Evolutionary conservation across 31 red algal species (phyloP).

Genomic region (Porphyra umbilicalis): DNA sequence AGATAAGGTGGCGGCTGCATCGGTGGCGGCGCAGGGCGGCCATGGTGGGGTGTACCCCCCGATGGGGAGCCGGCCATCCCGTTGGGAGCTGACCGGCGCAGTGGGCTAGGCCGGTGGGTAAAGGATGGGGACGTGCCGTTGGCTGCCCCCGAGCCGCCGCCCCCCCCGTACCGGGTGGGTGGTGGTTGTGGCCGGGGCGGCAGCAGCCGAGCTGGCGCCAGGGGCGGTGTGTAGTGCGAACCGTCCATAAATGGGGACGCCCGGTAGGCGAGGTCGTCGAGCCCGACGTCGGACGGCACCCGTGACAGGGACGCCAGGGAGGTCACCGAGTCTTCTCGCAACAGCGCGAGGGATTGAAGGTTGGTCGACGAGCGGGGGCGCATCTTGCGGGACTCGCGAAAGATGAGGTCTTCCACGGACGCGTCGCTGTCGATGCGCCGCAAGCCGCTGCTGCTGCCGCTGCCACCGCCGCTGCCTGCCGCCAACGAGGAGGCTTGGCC

Average conservation of each 20-base stretch:
- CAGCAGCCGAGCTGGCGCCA: not conserved
- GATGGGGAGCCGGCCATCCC: not conserved
- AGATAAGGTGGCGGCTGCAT: not conserved
- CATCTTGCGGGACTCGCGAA: slow-evolving; percentile 70
- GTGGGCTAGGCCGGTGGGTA: not conserved
- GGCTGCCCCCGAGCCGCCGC: not conserved
- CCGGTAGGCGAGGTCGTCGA: not conserved
- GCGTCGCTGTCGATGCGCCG: slow-evolving; percentile 76
- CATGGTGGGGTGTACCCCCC: not conserved
- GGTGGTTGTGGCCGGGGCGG: not conserved
- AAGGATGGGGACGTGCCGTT: not conserved
- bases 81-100: not conserved
- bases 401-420: slow-evolving; percentile 90
- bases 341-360: not conserved
- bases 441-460: slow-evolving; percentile 11
- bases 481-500: not conserved
- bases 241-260: not conserved
- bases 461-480: slow-evolving; percentile 4
- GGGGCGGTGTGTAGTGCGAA: not conserved
- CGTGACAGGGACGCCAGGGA: not conserved
- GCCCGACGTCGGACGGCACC: not conserved
- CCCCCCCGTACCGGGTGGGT: not conserved
- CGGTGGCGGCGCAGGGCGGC: not conserved
- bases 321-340: slow-evolving; percentile 12
- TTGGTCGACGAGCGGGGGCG: slow-evolving; percentile 25